These are phyloP conservation scores for Starmerella stigmatis DNA, from an alignment of 805 yeast genomes.

Conservation along the genomic window DNA sequence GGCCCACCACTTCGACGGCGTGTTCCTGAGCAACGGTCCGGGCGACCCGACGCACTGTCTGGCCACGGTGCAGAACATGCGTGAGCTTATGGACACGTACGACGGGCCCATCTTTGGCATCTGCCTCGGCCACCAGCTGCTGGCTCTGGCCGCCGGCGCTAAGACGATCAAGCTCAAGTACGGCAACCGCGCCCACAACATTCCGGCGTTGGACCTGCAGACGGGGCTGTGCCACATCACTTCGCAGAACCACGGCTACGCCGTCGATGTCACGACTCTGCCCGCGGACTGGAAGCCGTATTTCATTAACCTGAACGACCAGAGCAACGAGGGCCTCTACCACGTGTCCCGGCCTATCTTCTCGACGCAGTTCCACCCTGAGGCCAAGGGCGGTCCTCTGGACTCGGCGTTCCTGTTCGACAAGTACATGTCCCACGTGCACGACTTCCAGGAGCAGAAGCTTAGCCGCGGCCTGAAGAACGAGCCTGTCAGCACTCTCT, in stretches of 20 bases:
- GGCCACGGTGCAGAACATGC: conserved; percentile 48
- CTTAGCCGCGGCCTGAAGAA: conserved; percentile 36
- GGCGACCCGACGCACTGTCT: conserved; percentile 90
- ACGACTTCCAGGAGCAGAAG: conserved; percentile 41
- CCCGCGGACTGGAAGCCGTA: conserved; percentile 80
- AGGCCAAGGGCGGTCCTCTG: conserved; percentile 97
- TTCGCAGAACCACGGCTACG: conserved; percentile 97
- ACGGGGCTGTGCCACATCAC: conserved; percentile 97
- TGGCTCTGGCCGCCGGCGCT: conserved; percentile 94
- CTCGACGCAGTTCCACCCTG: conserved; percentile 98
- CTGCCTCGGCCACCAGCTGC: conserved; percentile 94
- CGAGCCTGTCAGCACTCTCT: conserved; percentile 34
- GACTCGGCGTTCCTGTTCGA: conserved; percentile 88
- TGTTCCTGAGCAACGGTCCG: conserved; percentile 95
- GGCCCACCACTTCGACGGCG: conserved; percentile 87
- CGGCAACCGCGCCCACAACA: conserved; percentile 99
- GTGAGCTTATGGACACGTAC: conserved; percentile 47
- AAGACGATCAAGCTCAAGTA: conserved; percentile 82
- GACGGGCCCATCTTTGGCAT: conserved; percentile 93
- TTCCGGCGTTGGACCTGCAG: conserved; percentile 81
- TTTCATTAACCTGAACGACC: conserved; percentile 92
- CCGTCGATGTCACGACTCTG: conserved; percentile 77
- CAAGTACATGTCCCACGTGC: conserved; percentile 67
- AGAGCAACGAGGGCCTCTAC: conserved; percentile 96
- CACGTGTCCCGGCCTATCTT: conserved; percentile 78